Evolutionary conservation across 2,329 filamentous ascomycete genomes (phyloP).

Genomic region (Botrytis cinerea): DNA sequence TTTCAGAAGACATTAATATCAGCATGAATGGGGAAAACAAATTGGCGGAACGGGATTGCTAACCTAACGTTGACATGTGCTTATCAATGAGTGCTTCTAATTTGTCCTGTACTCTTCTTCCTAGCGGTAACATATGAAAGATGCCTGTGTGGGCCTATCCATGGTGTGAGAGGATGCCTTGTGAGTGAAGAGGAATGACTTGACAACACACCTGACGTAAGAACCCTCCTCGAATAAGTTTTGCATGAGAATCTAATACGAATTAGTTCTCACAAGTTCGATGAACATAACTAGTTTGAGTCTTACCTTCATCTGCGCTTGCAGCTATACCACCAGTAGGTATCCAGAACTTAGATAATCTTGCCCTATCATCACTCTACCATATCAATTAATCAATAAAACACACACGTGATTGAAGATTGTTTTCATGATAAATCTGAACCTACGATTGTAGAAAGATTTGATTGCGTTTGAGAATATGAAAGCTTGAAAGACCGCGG

Average conservation of each 20-base stretch:
- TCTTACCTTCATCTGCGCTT: conserved; percentile 55
- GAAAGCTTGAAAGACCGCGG: neutral
- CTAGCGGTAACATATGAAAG: conserved; percentile 88
- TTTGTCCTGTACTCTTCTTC: conserved; percentile 84
- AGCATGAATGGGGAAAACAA: neutral
- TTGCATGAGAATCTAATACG: conserved; percentile 61
- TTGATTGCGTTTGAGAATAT: conserved; percentile 8
- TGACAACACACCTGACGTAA: conserved; percentile 62
- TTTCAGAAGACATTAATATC: conserved; percentile 32
- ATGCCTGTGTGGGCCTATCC: conserved; percentile 80
- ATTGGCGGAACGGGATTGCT: conserved; percentile 27
- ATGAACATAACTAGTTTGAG: neutral
- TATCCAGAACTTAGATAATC: conserved; percentile 76
- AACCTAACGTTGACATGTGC: conserved; percentile 78
- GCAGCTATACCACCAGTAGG: conserved; percentile 70
- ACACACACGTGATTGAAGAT: neutral
- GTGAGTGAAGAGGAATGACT: neutral
- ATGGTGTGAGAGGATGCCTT: neutral
- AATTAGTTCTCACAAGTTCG: conserved; percentile 11
- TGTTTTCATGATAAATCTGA: neutral
- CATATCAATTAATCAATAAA: conserved; percentile 37
- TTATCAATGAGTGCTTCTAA: conserved; percentile 82
- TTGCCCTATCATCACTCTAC: conserved; percentile 57
- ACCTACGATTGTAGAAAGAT: neutral
- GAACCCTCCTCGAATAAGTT: conserved; percentile 71